phyloP scores from a whole-genome alignment of 768 basidiomycete genomes.

The Lentinula detonsa region DNA sequence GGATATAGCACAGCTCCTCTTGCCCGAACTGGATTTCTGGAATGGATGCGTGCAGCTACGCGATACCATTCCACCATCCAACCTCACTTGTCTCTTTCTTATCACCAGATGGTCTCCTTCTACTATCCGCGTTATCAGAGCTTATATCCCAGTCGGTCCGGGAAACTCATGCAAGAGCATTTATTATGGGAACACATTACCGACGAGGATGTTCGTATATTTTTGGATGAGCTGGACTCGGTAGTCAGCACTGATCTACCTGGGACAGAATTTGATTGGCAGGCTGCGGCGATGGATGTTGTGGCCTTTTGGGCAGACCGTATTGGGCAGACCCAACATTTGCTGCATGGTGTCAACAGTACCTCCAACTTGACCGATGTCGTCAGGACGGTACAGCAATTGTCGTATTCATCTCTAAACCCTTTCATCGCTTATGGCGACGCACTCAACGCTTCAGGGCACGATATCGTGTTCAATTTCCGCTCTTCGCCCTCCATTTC shows the following conservation, averaged over 20 bases:
- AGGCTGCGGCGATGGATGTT: conserved; percentile 6
- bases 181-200: not conserved
- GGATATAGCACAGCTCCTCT: conserved; percentile 8
- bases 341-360: conserved; percentile 11
- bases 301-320: conserved; percentile 15
- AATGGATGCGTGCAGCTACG: conserved; percentile 16
- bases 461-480: conserved; percentile 13
- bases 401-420: conserved; percentile 13
- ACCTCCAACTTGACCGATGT: conserved; percentile 8
- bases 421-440: conserved; percentile 13
- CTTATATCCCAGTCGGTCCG: conserved; percentile 9
- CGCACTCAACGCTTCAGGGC: conserved; percentile 13
- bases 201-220: conserved; percentile 6
- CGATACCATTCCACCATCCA: conserved; percentile 12
- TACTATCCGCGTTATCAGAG: conserved; percentile 16
- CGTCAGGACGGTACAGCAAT: conserved; percentile 10
- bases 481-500: not conserved
- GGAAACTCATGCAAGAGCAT: conserved; percentile 12
- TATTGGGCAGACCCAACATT: conserved; percentile 4
- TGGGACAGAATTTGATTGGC: conserved; percentile 13
- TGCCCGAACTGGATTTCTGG: conserved; percentile 9
- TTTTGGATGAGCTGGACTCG: conserved; percentile 14
- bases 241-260: not conserved
- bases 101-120: conserved; percentile 13
- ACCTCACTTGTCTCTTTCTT: conserved; percentile 12